Percentiles rank a stretch among this genome's conserved stretches.
phyloP scores from a whole-genome alignment of 768 basidiomycete species.

The Suillus bovinus region DNA sequence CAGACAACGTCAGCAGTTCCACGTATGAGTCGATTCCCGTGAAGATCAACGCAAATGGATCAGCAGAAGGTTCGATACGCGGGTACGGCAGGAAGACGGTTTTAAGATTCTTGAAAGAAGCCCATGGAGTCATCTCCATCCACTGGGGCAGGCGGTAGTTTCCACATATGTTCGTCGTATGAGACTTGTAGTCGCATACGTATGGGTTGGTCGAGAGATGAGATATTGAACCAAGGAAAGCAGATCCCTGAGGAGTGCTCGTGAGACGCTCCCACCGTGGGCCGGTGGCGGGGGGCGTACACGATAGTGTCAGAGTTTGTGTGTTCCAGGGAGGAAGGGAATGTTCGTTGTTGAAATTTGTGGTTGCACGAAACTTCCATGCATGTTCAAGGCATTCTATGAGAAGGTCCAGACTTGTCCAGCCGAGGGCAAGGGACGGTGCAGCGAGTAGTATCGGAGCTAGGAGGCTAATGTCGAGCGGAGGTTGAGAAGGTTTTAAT shows the following conservation, averaged over 20 bases:
- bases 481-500: slow-evolving; percentile 7
- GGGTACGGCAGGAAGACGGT: not conserved
- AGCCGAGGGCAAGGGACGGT: slow-evolving; percentile 32
- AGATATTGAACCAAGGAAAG: slow-evolving; percentile 38
- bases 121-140: slow-evolving; percentile 30
- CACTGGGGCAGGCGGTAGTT: slow-evolving; percentile 16
- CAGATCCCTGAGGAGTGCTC: slow-evolving; percentile 29
- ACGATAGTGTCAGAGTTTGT: slow-evolving; percentile 33
- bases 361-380: not conserved
- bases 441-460: slow-evolving; percentile 12
- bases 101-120: slow-evolving; percentile 30
- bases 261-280: slow-evolving; percentile 25
- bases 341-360: slow-evolving; percentile 16
- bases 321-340: slow-evolving; percentile 24
- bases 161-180: not conserved
- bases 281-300: slow-evolving; percentile 36
- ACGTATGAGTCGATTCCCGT: not conserved
- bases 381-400: slow-evolving; percentile 30
- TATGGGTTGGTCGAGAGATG: slow-evolving; percentile 20
- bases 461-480: slow-evolving; percentile 18
- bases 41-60: not conserved
- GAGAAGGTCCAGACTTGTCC: slow-evolving; percentile 34
- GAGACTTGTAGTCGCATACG: not conserved
- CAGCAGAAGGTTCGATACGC: not conserved
- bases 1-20: slow-evolving; percentile 2